These are phyloP conservation scores for Kondoa malvinella DNA, from an alignment of 768 basidiomycete genomes.

Conservation along the genomic window DNA sequence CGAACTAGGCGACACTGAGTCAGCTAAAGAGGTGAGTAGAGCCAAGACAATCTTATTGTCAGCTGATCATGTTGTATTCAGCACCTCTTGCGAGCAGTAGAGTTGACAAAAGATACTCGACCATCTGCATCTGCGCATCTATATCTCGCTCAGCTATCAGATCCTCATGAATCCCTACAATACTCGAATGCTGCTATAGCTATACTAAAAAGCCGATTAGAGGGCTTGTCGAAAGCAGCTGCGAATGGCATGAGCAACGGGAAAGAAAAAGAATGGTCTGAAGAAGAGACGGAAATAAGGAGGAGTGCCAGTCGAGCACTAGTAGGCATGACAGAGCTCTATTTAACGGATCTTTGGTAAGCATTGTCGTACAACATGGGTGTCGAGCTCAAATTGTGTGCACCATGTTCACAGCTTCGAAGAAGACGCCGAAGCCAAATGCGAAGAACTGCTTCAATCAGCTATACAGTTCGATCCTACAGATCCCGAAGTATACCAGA, in stretches of 20 bases:
- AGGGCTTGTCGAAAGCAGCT: not conserved
- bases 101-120: not conserved
- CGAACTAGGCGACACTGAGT: slow-evolving; percentile 22
- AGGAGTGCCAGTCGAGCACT: slow-evolving; percentile 23
- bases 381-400: not conserved
- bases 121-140: slow-evolving; percentile 25
- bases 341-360: slow-evolving; percentile 28
- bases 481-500: slow-evolving; percentile 27
- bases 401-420: slow-evolving; percentile 21
- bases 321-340: slow-evolving; percentile 29
- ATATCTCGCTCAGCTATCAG: slow-evolving; percentile 28
- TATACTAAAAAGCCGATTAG: slow-evolving; percentile 22
- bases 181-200: slow-evolving; percentile 22
- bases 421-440: slow-evolving; percentile 25
- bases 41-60: not conserved
- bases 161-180: slow-evolving; percentile 22
- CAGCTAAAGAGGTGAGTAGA: slow-evolving; percentile 23
- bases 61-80: not conserved
- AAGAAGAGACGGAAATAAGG: slow-evolving; percentile 23
- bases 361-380: not conserved
- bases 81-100: not conserved
- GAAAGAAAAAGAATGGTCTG: slow-evolving; percentile 20
- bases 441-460: slow-evolving; percentile 24
- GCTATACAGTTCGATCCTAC: slow-evolving; percentile 23
- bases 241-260: slow-evolving; percentile 6